Base-by-base conservation (phyloP, 306 rosid genomes). In the Cicer yamashitae region DNA sequence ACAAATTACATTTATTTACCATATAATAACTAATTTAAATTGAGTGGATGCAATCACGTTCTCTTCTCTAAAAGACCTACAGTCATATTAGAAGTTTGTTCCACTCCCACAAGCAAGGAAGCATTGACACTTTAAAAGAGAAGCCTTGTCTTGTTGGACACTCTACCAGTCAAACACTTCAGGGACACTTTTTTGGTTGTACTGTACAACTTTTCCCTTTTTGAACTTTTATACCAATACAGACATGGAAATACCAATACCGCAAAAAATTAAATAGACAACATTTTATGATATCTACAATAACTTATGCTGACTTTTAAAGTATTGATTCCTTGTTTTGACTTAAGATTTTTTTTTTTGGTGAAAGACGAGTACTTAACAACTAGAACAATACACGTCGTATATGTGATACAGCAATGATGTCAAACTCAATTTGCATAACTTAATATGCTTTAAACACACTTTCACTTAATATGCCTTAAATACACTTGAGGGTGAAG, bases 1-100 rank as follows among this genome's bases (percentile, higher is more conserved):
- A 89, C 79, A 44, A 77, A 78, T 77, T 9, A 51, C 60, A 79
- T n/a, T 40, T 61, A 30, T 69, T 70, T 41, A 87, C 58, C 79
- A 47, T 53, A 41, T 40, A 81, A 18, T 37, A 81, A 67, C 7
- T 10, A 59, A 39, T 50, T 39, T 47, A 54, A 66, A 54, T 41
- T 20, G 48, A 47, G 8, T 11, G 39, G 64, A 71, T 52, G 77
- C 74, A 59, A 59, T 30, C 51, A 48, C 3, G 9, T 65, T 68
- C 67, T 72, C 40, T 53, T 82, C 69, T 71, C 68, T 67, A 15
- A 50, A 48, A 50, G 45, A 54, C 56, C 47, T 8, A 17, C 61
- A 44, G 62, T 50, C 62, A 3, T n/a, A 17, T 22, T 22, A 41
- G 9, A 5, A 67, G 74, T 43, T 47, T 41, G 60, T 56, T 71